A percentile compares a stretch with the other conserved stretches of the same genome.
phyloP scores from a whole-genome alignment of 495 filamentous ascomycete species.

The Hypoxylon cercidicola region DNA sequence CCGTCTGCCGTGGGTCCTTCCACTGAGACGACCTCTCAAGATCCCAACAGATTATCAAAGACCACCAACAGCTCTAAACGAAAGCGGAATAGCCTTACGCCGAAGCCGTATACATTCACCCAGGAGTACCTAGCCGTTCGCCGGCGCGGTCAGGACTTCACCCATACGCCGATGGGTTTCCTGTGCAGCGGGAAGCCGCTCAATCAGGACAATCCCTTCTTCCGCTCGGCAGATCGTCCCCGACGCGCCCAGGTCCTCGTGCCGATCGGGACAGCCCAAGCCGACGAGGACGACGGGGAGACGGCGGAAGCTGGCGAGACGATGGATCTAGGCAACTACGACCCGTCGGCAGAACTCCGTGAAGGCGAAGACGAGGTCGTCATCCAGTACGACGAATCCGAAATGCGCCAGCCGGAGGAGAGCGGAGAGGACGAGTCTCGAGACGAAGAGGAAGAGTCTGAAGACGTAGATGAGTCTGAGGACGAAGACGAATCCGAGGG shows the following conservation, averaged over 20 bases:
- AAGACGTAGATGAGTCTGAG: background rate
- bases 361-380: slow-evolving; percentile 31
- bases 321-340: slow-evolving; percentile 37
- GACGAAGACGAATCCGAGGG: background rate
- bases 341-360: slow-evolving; percentile 25
- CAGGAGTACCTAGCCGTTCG: slow-evolving; percentile 62
- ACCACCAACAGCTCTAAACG: background rate
- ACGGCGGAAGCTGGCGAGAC: slow-evolving; percentile 7
- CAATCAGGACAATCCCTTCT: slow-evolving; percentile 58
- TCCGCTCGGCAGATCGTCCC: slow-evolving; percentile 38
- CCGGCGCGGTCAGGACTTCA: slow-evolving; percentile 62
- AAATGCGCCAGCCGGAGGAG: slow-evolving; percentile 7
- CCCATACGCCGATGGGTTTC: slow-evolving; percentile 66
- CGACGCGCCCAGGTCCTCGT: slow-evolving; percentile 8
- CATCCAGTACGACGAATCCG: slow-evolving; percentile 39
- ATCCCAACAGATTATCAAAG: background rate
- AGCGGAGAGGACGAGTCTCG: background rate
- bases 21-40: background rate
- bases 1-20: background rate
- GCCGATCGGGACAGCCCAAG: slow-evolving; percentile 8
- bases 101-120: slow-evolving; percentile 52
- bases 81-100: slow-evolving; percentile 15
- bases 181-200: slow-evolving; percentile 59
- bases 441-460: too few relatives aligned
- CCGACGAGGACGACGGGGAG: slow-evolving; percentile 14